Percentiles rank a stretch among this genome's conserved stretches.
Conservation (phyloP, 768 basidiomycete species). For the Agrocybe pediades region DNA sequence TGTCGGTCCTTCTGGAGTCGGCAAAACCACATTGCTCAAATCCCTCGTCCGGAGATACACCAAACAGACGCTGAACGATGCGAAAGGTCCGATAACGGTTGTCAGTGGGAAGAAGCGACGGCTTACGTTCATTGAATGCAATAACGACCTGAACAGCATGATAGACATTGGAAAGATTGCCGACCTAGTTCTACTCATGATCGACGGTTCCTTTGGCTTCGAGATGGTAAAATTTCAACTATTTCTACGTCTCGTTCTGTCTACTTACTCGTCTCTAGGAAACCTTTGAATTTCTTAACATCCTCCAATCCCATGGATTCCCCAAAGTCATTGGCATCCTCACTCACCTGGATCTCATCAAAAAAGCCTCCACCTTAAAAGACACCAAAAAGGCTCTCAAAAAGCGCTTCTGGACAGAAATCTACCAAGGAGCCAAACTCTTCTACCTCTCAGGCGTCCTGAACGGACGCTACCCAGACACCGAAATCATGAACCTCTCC, state of each 20-base stretch:
- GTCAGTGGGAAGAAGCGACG: constrained; percentile 91
- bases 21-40: constrained; percentile 93
- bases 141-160: constrained; percentile 98
- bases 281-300: constrained; percentile 98
- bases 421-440: constrained; percentile 97
- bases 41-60: constrained; percentile 90
- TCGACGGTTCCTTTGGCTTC: constrained; percentile 97
- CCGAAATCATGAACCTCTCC: constrained; percentile 93
- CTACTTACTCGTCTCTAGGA: constrained; percentile 55
- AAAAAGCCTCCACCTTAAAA: constrained; percentile 83
- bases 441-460: constrained; percentile 97
- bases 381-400: constrained; percentile 93
- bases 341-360: constrained; percentile 95
- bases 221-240: constrained; percentile 74
- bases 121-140: constrained; percentile 96
- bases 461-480: constrained; percentile 97
- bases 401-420: constrained; percentile 99
- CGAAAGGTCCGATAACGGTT: constrained; percentile 92
- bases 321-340: constrained; percentile 98
- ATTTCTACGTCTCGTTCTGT: background rate
- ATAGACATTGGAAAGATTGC: constrained; percentile 97
- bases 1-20: constrained; percentile 95
- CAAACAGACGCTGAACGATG: constrained; percentile 89
- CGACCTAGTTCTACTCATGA: constrained; percentile 95
- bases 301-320: constrained; percentile 96